phyloP scores from a whole-genome alignment of 176 grass and related monocot genomes.

The Zoysia japonica region DNA sequence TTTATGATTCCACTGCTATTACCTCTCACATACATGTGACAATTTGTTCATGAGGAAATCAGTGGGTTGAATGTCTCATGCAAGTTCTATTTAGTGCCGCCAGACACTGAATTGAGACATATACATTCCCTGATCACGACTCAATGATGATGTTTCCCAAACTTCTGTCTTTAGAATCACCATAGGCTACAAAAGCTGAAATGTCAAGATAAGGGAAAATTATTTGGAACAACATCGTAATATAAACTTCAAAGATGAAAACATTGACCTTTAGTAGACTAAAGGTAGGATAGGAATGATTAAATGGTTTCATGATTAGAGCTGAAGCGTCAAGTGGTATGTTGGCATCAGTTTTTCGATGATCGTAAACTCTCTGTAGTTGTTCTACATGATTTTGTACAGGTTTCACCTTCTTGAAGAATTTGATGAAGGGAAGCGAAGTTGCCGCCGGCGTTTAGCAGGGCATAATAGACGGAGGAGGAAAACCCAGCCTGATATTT shows the following conservation, averaged over 20 bases:
- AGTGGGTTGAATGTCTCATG: constrained; percentile 10
- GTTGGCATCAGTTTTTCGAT: not conserved
- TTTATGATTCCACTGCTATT: constrained; percentile 18
- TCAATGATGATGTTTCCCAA: constrained; percentile 10
- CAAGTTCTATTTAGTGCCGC: not conserved
- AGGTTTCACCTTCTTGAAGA: constrained; percentile 96
- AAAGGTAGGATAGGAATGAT: not conserved
- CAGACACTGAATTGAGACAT: not conserved
- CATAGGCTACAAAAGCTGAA: not conserved
- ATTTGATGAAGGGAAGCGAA: constrained; percentile 98
- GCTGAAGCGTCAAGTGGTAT: not conserved
- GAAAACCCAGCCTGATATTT: constrained; percentile 70
- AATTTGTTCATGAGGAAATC: not conserved
- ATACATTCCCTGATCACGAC: not conserved
- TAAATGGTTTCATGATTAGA: constrained; percentile 24
- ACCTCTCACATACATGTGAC: constrained; percentile 8
- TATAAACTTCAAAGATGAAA: constrained; percentile 12
- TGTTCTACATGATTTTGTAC: constrained; percentile 32
- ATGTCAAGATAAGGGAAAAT: not conserved
- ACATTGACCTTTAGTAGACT: not conserved
- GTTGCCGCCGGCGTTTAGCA: constrained; percentile 88
- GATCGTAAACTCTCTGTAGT: constrained; percentile 19
- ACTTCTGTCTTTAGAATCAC: constrained; percentile 10
- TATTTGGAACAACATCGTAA: not conserved
- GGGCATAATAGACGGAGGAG: constrained; percentile 94